Evolutionary conservation across 192 early-diverging fungal genomes (phyloP), one percentile per base, ranked within the genome.

Genomic region (Umbelopsis vinacea): DNA sequence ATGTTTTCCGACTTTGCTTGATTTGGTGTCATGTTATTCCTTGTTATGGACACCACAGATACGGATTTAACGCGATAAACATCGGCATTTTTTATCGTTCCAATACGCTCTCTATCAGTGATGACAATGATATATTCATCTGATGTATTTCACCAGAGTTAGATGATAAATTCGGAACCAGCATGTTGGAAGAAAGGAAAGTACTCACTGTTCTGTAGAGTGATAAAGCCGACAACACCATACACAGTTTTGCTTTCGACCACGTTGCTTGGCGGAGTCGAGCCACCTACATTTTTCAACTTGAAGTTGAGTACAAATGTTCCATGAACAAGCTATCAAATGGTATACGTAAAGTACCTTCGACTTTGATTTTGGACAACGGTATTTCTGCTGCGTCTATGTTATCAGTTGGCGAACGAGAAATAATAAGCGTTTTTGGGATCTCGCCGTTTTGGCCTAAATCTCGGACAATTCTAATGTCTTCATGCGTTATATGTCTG

Each of bases 101-200:
- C 91, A 29, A 94, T 71, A 47, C 83, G 80, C 52, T 84, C 81
- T 43, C 91, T 75, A 5, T 88, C 85, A 4, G 92, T 93, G 22
- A 94, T 87, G 48, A 92, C 86, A 46, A 95, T 80, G 47, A 96
- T 76, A 71, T 93, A 89, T 63, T 63, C 57, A 35, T 63, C 57
- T 63, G 26, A 17, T 4, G 35, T 5, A n/a, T 19, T 17, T 4
- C n/a, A 37, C 1, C 15, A 38, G 0, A 19, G 12, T 37, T 15
- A 37, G 6, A 37, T 63, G 4, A 12, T 6, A 22, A 29, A 63
- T 6, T 1, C 12, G 37, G 15, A 0, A 29, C 33, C 15, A 37
- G 37, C 15, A 19, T 37, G 33, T 26, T 12, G 1, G 1, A 26
- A 54, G 8, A 24, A 22, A 3, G 6, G 23, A 2, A 17, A 3